Evolutionary conservation across 2,329 filamentous ascomycete species (phyloP), one percentile per base, ranked within the genome.

Genomic region (Penicillium crustosum): DNA sequence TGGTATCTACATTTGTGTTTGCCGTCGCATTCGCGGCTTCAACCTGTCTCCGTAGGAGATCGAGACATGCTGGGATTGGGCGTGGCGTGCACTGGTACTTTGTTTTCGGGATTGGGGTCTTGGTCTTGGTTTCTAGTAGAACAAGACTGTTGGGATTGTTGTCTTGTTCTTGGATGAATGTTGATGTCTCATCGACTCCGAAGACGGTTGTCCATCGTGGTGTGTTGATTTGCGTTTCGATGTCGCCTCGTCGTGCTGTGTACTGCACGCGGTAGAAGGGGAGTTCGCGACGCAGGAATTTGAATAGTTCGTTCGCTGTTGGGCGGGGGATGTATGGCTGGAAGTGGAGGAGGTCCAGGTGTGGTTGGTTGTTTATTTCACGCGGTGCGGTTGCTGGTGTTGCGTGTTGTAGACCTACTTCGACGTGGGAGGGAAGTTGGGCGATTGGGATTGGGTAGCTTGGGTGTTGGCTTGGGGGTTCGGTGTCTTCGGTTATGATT

Each of bases 181-280:
- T 76, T 0, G 84, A 85, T 1, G 88, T 91, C 9, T 86, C 85
- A 49, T 86, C 84, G 3, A 86, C 72, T 0, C 84, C 84, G 55
- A 86, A 86, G 13, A 86, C 83, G 0, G 83, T 85, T 0, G 83
- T 86, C 69, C 78, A 88, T n/a, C 85, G 79, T 5, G 83, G 82
- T 3, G 83, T 84, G 65, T 80, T 82, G 69, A 93, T 86, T 23
- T 83, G 78, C 0, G 86, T 88, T 54, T 86, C 82, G 1, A 83
- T 73, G 1, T 83, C 81, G 3, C 85, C 85, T 8, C 90, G 83
- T 53, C 85, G 87, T 66, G 92, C 90, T 33, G 81, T 85, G 67
- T 92, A 92, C 65, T 86, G 82, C 4, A 92, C 89, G 52, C 88
- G 82, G 67, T 92, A 91, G 74, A 92, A 93, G 9, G 88, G 88